Conservation (phyloP, 2,329 filamentous ascomycete genomes). For the Zymoseptoria passerinii region DNA sequence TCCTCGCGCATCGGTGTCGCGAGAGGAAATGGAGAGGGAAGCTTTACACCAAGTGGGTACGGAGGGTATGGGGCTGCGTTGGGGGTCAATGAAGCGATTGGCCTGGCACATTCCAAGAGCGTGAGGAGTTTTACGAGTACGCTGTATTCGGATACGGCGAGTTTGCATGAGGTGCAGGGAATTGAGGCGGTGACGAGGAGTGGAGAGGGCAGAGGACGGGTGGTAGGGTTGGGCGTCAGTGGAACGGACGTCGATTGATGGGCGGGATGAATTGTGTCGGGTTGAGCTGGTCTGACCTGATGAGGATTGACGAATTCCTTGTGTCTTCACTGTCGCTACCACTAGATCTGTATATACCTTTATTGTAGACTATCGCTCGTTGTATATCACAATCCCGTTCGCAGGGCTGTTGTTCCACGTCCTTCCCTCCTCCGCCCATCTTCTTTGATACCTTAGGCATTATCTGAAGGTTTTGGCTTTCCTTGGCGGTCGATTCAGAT, state of each 20-base stretch:
- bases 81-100: neutral
- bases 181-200: neutral
- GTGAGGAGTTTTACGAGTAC: constrained; percentile 18
- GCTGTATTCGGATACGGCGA: constrained; percentile 22
- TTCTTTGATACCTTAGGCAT: too few species aligned
- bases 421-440: too few species aligned
- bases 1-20: neutral
- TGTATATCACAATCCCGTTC: neutral
- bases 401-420: too few species aligned
- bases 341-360: neutral
- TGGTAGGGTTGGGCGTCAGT: neutral
- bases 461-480: too few species aligned
- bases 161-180: constrained; percentile 17
- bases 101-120: neutral
- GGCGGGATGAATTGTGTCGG: neutral
- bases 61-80: neutral
- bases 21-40: neutral
- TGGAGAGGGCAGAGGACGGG: neutral
- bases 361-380: neutral
- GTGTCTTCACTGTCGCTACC: neutral
- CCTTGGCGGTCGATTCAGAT: too few species aligned
- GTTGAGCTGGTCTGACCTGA: neutral
- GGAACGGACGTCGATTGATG: neutral
- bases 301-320: neutral
- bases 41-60: neutral